phyloP scores from a whole-genome alignment of 148 eudicot genomes.

The Silene latifolia region DNA sequence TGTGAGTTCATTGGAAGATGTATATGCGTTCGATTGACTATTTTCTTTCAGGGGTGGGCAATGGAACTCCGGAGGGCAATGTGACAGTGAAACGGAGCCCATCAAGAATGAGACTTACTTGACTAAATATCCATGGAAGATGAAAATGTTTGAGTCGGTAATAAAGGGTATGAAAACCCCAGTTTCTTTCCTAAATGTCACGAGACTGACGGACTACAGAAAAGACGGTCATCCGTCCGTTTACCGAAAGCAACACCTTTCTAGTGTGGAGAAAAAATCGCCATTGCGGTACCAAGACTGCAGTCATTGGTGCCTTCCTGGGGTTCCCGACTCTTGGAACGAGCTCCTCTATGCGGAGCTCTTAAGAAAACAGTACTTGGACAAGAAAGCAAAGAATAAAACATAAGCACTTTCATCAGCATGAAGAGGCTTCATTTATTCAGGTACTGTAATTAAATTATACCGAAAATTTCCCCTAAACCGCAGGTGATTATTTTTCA shows the following conservation, averaged over 20 bases:
- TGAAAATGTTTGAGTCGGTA: constrained; percentile 58
- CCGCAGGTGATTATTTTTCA: background rate
- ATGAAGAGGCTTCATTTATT: constrained; percentile 2
- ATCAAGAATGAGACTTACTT: constrained; percentile 64
- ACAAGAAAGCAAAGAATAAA: constrained; percentile 26
- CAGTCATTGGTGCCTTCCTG: constrained; percentile 99
- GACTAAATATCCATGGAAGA: constrained; percentile 58
- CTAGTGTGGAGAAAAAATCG: constrained; percentile 46
- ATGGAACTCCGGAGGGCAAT: constrained; percentile 94
- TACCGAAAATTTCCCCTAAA: background rate
- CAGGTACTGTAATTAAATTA: constrained; percentile 14
- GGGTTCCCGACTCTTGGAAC: constrained; percentile 95
- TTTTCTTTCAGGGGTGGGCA: constrained; percentile 73
- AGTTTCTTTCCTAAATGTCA: constrained; percentile 67
- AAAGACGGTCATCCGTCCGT: constrained; percentile 92
- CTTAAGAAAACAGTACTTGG: constrained; percentile 44
- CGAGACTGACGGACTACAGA: constrained; percentile 71
- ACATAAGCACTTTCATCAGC: constrained; percentile 17
- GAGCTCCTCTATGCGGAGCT: constrained; percentile 81
- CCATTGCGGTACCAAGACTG: constrained; percentile 75
- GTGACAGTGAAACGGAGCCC: constrained; percentile 78
- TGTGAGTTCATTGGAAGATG: background rate
- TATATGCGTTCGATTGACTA: too few relatives aligned
- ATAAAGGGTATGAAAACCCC: constrained; percentile 64
- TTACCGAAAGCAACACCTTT: constrained; percentile 45